A percentile compares a stretch with the other conserved stretches of the same genome.
These are phyloP conservation scores for Lactifluus rugatus DNA, from an alignment of 768 basidiomycete genomes.

Conservation along the genomic window DNA sequence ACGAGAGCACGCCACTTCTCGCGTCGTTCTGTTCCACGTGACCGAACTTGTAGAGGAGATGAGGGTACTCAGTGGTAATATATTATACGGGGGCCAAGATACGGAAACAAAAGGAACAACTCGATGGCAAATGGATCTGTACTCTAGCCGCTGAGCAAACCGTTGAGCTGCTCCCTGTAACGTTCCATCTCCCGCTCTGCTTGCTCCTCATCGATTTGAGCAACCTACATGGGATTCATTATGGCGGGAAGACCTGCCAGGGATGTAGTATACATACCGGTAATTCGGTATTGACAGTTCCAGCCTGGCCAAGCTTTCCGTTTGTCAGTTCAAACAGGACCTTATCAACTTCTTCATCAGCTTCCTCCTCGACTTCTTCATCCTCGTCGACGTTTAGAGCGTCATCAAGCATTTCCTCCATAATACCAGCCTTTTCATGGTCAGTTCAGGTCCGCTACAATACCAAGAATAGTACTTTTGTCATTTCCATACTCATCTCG, in stretches of 20 bases:
- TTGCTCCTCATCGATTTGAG: conserved; percentile 71
- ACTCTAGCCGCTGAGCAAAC: conserved; percentile 57
- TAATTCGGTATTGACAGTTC: conserved; percentile 56
- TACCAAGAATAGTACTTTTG: conserved; percentile 49
- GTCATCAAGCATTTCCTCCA: conserved; percentile 98
- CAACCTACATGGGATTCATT: conserved; percentile 30
- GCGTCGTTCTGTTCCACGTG: too few relatives aligned
- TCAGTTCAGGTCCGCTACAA: conserved; percentile 10
- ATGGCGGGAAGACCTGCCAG: neutral
- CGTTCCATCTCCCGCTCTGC: conserved; percentile 82
- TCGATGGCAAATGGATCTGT: neutral
- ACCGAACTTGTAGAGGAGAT: too few relatives aligned
- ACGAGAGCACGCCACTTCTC: neutral
- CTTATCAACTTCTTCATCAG: conserved; percentile 95
- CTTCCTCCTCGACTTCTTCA: conserved; percentile 92
- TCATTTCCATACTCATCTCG: conserved; percentile 99
- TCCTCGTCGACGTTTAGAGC: conserved; percentile 87
- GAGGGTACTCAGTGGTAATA: neutral
- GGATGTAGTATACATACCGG: conserved; percentile 49
- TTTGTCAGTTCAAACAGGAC: conserved; percentile 92
- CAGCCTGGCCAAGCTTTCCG: conserved; percentile 87
- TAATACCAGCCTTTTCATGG: conserved; percentile 74
- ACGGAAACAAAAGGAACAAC: neutral
- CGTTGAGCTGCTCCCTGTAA: conserved; percentile 83
- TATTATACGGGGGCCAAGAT: neutral